Percentiles rank a stretch among this genome's conserved stretches.
phyloP scores from a whole-genome alignment of 2,329 filamentous ascomycete species.

The Uncinocarpus reesii region DNA sequence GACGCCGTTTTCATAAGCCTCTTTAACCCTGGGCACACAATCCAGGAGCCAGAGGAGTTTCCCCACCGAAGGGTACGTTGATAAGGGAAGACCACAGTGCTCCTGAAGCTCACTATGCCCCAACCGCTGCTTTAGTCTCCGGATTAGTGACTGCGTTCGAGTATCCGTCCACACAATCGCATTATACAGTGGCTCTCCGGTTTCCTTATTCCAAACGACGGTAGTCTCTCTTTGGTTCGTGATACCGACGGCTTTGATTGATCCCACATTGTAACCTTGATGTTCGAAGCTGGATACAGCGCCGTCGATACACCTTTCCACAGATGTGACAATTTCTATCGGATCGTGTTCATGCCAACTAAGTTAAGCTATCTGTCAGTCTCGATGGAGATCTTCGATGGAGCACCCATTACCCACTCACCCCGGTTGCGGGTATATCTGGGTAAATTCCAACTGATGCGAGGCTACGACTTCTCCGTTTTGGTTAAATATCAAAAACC shows the following conservation, averaged over 20 bases:
- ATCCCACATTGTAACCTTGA: slow-evolving; percentile 55
- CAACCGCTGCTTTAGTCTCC: slow-evolving; percentile 60
- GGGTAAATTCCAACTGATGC: slow-evolving; percentile 79
- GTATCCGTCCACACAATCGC: slow-evolving; percentile 90
- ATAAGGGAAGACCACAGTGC: slow-evolving; percentile 70
- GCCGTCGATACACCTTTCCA: slow-evolving; percentile 68
- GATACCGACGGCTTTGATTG: slow-evolving; percentile 71
- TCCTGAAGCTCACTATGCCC: slow-evolving; percentile 59
- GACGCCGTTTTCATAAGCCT: slow-evolving; percentile 66
- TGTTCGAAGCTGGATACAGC: slow-evolving; percentile 61
- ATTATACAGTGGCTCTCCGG: slow-evolving; percentile 73
- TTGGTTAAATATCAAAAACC: slow-evolving; percentile 83
- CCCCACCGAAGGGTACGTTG: slow-evolving; percentile 78
- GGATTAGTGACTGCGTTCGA: slow-evolving; percentile 62
- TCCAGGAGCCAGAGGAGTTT: slow-evolving; percentile 75
- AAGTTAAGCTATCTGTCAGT: slow-evolving; percentile 9
- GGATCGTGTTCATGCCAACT: slow-evolving; percentile 91
- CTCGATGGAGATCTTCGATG: background rate
- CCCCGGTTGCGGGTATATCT: slow-evolving; percentile 81
- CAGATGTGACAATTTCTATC: slow-evolving; percentile 61
- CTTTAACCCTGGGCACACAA: slow-evolving; percentile 57
- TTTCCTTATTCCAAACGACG: slow-evolving; percentile 71
- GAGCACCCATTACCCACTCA: slow-evolving; percentile 38
- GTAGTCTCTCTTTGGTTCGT: slow-evolving; percentile 88
- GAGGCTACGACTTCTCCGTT: slow-evolving; percentile 66